Evolutionary conservation across 495 filamentous ascomycete species (phyloP).

Genomic region (Stereocaulon alpinum): DNA sequence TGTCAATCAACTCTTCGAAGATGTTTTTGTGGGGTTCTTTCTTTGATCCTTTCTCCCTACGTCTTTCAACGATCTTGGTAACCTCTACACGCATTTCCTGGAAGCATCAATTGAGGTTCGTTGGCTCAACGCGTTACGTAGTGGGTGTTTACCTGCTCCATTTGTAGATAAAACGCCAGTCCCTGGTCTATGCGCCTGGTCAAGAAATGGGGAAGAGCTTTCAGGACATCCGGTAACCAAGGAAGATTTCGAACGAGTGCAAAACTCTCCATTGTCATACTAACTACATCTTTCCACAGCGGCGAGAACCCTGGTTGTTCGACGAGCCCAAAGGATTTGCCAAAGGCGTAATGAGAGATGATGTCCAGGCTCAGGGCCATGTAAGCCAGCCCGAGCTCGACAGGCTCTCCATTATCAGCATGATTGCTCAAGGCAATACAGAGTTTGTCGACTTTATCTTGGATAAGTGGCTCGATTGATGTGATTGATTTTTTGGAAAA

Average conservation of each 20-base stretch:
- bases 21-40: constrained; percentile 12
- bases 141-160: not conserved
- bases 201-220: constrained; percentile 3
- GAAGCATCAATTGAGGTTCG: not conserved
- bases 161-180: constrained; percentile 4
- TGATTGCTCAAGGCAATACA: not conserved
- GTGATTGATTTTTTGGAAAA: constrained; percentile 30
- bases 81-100: not conserved
- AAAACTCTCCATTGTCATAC: constrained; percentile 18
- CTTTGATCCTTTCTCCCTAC: not conserved
- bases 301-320: constrained; percentile 15
- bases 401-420: not conserved
- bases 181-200: not conserved
- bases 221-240: constrained; percentile 3
- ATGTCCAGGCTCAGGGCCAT: constrained; percentile 33
- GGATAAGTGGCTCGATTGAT: constrained; percentile 35
- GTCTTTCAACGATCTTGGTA: not conserved
- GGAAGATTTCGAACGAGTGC: constrained; percentile 13
- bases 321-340: constrained; percentile 28
- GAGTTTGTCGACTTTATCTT: constrained; percentile 24
- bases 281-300: constrained; percentile 5
- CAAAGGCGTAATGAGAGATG: constrained; percentile 37
- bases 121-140: not conserved
- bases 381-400: constrained; percentile 28
- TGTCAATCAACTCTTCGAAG: constrained; percentile 18